phyloP scores from a whole-genome alignment of 768 basidiomycete species.

The Mycena crocata region DNA sequence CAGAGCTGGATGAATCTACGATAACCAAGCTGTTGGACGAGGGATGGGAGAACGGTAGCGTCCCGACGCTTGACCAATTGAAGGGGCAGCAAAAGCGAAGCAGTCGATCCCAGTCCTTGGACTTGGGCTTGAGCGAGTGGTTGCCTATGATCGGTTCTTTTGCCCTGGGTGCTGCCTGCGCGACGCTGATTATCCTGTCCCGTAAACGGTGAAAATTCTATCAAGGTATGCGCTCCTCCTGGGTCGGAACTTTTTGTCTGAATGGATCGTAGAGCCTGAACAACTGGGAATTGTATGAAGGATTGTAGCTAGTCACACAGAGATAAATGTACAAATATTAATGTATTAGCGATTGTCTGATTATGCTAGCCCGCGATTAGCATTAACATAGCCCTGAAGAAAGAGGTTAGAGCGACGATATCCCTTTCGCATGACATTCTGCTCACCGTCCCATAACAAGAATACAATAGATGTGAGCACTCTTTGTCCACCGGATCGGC shows the following conservation, averaged over 20 bases:
- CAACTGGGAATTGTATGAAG: background rate
- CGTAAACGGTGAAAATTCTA: constrained; percentile 44
- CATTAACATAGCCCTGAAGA: background rate
- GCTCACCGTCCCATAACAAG: constrained; percentile 93
- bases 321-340: constrained; percentile 18
- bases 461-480: constrained; percentile 77
- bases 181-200: constrained; percentile 44
- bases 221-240: background rate
- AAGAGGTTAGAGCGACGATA: background rate
- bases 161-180: constrained; percentile 55
- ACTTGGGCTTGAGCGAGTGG: constrained; percentile 12
- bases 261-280: background rate
- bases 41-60: constrained; percentile 82
- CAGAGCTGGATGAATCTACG: constrained; percentile 70
- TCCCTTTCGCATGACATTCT: constrained; percentile 86
- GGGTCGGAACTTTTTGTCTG: background rate
- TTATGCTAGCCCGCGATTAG: no score
- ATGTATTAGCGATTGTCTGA: constrained; percentile 72
- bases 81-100: constrained; percentile 39
- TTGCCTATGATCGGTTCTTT: constrained; percentile 53
- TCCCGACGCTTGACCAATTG: constrained; percentile 59
- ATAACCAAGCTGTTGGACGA: constrained; percentile 78
- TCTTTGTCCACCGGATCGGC: constrained; percentile 64
- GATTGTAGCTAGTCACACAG: background rate
- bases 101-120: background rate